Evolutionary conservation across 1,284 basidiomycete species (phyloP), one percentile per base, ranked within the genome.

Genomic region (Phellinidium pouzarii): DNA sequence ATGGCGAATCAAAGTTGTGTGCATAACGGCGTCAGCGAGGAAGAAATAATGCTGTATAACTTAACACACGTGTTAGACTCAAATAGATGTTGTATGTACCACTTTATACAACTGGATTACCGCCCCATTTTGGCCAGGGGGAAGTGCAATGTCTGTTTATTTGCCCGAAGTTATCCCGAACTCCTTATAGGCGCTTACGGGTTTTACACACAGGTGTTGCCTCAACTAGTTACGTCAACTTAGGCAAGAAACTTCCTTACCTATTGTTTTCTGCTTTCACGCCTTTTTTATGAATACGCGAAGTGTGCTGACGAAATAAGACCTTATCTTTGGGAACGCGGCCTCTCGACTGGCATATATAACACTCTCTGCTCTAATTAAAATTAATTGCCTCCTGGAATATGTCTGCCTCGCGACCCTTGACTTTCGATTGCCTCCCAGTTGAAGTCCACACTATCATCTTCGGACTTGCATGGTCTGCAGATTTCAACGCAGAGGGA

Each of bases 11-110:
- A 17, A 40, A 40, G 37, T 17, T 40, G 4, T 42, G 42, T 25
- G 22, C 34, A 38, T 38, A 40, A n/a, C n/a, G 19, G n/a, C 19
- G n/a, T 34, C 31, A 34, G 31, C 14, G 14, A 34, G 31, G 31
- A 46, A 51, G 29, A 37, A 42, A 51, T 51, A 44, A 52, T 44
- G 45, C 31, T 49, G 45, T 53, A 46, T 53, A 48, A 48, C 20
- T 48, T 53, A 53, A 40, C 5, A 40, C 38, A 14, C 34, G 19
- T 52, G 37, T 31, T 42, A 38, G 31, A n/a, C 26, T 34, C 44
- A 34, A 45, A 52, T 52, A 52, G 51, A 52, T 20, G 48, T 47
- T 47, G 38, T 34, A 31, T 52, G 44, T 47, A 40, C 37, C 37
- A 40, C 14, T 20, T 40, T 17, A 20, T 40, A 7, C 19, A n/a